Evolutionary conservation across 2,329 filamentous ascomycete species (phyloP), one percentile per base, ranked within the genome.

Genomic region (Fusarium coicis): DNA sequence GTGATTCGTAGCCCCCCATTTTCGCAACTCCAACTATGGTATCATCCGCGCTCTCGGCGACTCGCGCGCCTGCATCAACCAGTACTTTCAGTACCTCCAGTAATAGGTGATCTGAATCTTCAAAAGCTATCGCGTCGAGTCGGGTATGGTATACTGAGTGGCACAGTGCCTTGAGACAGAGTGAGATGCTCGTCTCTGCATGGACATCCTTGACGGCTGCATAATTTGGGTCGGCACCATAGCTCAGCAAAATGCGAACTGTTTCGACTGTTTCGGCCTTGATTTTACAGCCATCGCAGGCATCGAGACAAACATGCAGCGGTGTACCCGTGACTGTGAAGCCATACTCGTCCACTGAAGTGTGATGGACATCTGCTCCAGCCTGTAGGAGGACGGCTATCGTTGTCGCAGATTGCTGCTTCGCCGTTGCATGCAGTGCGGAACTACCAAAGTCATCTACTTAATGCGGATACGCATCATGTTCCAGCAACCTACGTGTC

Each of bases 281-380:
- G 0, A 11, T 5, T 26, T 36, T 5, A 4, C 32, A 2, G 11
- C 16, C 11, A 52, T 2, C 21, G 3, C 8, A 52, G 4, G n/a
- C 49, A 6, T 26, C 1, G 32, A 52, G 49, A 21, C 49, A 36
- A 6, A 36, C n/a, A 36, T 36, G 2, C 14, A 52, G 12, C 6
- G 32, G 32, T 1, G 49, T 36, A 21, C 4, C n/a, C 7, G 8
- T 26, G 15, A 52, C 1, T 10, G 30, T 23, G 23, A 16, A 36
- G 30, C 30, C 30, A 52, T 10, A 4, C 10, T 36, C 47, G 11
- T 52, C 9, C 16, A 26, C 4, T 15, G n/a, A 52, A 36, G 12
- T 16, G 7, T 26, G 47, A 36, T 52, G 47, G 4, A 52, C 30
- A 7, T 52, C 32, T 21, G 47, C 32, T 19, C 47, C 32, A 36